Evolutionary conservation across 768 basidiomycete genomes (phyloP).

Genomic region (Agaricus blazei): DNA sequence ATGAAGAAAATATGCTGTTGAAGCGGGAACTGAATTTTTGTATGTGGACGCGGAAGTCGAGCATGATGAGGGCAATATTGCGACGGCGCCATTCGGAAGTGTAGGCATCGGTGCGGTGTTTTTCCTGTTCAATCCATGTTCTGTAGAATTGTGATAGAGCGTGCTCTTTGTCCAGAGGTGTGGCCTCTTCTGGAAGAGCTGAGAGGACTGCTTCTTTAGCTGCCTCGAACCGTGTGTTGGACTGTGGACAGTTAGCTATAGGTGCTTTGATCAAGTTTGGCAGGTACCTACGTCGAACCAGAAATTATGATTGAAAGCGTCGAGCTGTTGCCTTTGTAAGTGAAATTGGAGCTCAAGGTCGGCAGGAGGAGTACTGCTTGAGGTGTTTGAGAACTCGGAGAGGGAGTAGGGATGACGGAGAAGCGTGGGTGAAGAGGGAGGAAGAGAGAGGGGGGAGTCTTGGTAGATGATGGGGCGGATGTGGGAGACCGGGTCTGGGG

Average conservation of each 20-base stretch:
- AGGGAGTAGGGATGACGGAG: conserved; percentile 74
- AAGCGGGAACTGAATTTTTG: conserved; percentile 35
- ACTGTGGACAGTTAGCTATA: conserved; percentile 35
- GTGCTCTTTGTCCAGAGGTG: conserved; percentile 54
- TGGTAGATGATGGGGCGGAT: conserved; percentile 77
- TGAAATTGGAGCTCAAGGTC: conserved; percentile 64
- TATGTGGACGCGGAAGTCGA: conserved; percentile 54
- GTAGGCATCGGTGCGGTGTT: conserved; percentile 50
- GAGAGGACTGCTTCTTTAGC: conserved; percentile 56
- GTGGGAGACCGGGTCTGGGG: conserved; percentile 75
- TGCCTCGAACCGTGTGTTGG: conserved; percentile 73
- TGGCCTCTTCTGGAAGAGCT: conserved; percentile 46
- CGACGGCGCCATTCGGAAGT: conserved; percentile 62
- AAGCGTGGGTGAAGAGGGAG: conserved; percentile 27
- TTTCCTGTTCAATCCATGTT: conserved; percentile 72
- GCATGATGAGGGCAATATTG: conserved; percentile 49
- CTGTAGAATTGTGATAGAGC: conserved; percentile 70
- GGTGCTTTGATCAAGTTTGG: neutral
- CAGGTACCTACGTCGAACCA: conserved; percentile 70
- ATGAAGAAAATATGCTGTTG: conserved; percentile 20
- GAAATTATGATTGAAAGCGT: conserved; percentile 72
- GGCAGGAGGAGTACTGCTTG: conserved; percentile 23
- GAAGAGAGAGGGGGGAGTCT: conserved; percentile 28
- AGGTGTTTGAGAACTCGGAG: conserved; percentile 51
- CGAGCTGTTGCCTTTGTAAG: conserved; percentile 64